These are phyloP conservation scores for Anthostomella pinea DNA, from an alignment of 2,329 filamentous ascomycete species.

Conservation along the genomic window DNA sequence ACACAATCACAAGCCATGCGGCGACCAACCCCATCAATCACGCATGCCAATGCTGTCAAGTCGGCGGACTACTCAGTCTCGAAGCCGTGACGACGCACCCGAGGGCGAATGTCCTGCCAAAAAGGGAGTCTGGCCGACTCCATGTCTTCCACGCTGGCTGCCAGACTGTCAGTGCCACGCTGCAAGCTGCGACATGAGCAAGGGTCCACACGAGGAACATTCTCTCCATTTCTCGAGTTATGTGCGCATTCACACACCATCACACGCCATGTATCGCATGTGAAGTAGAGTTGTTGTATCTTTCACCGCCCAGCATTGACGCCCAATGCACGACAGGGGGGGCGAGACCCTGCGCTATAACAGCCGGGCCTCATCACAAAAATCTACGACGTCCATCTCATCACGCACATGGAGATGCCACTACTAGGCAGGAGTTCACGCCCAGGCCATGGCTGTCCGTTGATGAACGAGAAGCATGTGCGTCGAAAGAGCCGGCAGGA, in stretches of 20 bases:
- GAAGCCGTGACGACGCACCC: constrained; percentile 1
- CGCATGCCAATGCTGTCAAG: neutral
- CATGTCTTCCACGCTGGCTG: neutral
- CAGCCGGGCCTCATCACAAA: too few relatives aligned
- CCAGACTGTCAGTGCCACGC: neutral
- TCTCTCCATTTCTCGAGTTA: neutral
- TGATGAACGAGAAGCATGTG: too few relatives aligned
- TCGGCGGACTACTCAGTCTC: neutral
- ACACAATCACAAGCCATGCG: neutral
- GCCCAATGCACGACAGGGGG: constrained; percentile 3
- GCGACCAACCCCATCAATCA: neutral
- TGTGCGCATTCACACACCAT: neutral
- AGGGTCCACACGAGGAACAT: neutral
- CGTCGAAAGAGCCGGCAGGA: too few relatives aligned
- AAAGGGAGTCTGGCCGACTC: constrained; percentile 1
- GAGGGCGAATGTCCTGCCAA: constrained; percentile 1
- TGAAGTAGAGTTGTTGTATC: neutral
- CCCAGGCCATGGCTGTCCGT: too few relatives aligned
- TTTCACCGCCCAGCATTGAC: neutral
- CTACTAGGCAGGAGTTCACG: too few relatives aligned
- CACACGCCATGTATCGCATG: too few relatives aligned
- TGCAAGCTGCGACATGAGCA: neutral
- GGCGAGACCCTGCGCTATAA: too few relatives aligned
- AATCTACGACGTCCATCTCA: too few relatives aligned
- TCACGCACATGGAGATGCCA: too few relatives aligned